phyloP scores from a whole-genome alignment of 225 moss, liverwort and hornwort species.

The Lunularia cruciata region DNA sequence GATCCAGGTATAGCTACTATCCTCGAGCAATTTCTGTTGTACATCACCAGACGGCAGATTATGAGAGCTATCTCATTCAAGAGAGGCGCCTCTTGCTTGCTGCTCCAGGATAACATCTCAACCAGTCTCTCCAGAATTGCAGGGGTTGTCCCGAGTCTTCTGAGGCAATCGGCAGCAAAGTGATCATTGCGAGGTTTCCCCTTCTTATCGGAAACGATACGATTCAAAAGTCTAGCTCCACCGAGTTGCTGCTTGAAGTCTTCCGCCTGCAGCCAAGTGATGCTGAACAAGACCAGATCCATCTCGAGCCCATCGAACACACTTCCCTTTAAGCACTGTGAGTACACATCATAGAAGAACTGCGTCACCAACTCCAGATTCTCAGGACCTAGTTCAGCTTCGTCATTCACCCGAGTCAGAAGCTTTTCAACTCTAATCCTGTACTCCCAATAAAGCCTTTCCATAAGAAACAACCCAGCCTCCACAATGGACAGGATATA shows the following conservation, averaged over 20 bases:
- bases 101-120: constrained; percentile 53
- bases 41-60: constrained; percentile 36
- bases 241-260: constrained; percentile 46
- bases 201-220: constrained; percentile 13
- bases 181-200: constrained; percentile 8
- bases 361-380: constrained; percentile 42
- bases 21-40: constrained; percentile 39
- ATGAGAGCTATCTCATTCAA: constrained; percentile 28
- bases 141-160: constrained; percentile 42
- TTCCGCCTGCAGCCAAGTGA: constrained; percentile 59
- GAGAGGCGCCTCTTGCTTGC: constrained; percentile 29
- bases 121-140: constrained; percentile 46
- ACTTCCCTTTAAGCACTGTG: constrained; percentile 52
- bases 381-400: constrained; percentile 31
- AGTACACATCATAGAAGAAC: constrained; percentile 76
- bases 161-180: constrained; percentile 29
- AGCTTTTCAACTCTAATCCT: constrained; percentile 33
- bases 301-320: constrained; percentile 65
- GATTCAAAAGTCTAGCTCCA: constrained; percentile 57
- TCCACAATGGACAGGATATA: constrained; percentile 60
- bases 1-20: constrained; percentile 49
- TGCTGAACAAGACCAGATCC: constrained; percentile 68
- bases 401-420: constrained; percentile 34
- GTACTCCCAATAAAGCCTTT: constrained; percentile 63
- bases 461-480: constrained; percentile 61